phyloP scores from a whole-genome alignment of 2,329 filamentous ascomycete species.

The Botrytis sinoallii region DNA sequence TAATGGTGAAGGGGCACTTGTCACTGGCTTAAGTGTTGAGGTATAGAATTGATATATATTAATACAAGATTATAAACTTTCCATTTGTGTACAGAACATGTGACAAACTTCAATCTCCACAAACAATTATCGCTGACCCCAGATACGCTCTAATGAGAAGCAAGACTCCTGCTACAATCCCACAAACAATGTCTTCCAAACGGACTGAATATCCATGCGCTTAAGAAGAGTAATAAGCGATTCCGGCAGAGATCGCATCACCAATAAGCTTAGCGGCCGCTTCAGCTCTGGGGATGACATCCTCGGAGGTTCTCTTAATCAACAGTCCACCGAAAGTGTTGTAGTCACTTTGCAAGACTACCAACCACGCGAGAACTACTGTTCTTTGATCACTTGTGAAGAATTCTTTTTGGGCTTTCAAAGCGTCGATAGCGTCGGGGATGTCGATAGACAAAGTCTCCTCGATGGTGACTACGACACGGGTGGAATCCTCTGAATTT shows the following conservation, averaged over 20 bases:
- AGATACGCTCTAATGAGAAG: background rate
- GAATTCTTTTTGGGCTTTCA: background rate
- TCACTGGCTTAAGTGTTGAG: background rate
- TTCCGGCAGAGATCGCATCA: background rate
- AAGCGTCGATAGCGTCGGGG: fast-evolving
- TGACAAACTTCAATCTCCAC: background rate
- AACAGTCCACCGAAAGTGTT: background rate
- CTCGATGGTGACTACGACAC: background rate
- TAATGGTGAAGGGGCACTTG: background rate
- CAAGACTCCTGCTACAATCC: background rate
- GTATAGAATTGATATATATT: background rate
- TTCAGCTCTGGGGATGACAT: background rate
- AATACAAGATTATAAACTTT: background rate
- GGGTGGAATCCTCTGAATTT: background rate
- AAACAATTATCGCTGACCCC: background rate
- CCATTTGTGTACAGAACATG: background rate
- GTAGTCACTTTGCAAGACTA: background rate
- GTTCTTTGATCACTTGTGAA: background rate
- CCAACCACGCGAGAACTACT: background rate
- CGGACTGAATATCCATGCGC: background rate
- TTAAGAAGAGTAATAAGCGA: background rate
- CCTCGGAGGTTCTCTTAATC: background rate
- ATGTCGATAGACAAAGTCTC: background rate
- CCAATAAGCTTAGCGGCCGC: background rate
- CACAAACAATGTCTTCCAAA: background rate